Conservation (phyloP, 345 rosid genomes). For the Bruguiera sexangula region DNA sequence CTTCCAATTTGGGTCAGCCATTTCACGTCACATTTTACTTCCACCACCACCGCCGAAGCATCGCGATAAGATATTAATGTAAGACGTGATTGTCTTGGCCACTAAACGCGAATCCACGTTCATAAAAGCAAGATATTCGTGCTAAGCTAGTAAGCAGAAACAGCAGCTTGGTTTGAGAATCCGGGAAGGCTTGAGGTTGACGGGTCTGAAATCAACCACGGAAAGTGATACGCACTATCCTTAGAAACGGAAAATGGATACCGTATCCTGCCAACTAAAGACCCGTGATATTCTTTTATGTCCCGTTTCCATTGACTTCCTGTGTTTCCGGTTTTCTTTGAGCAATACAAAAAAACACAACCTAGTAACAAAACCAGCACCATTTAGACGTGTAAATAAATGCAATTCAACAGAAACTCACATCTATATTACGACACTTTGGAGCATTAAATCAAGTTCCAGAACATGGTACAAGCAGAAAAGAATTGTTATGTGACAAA, state of each 20-base stretch:
- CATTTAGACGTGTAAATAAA: no score
- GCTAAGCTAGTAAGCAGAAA: background rate
- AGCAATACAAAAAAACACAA: no score
- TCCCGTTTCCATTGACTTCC: no score
- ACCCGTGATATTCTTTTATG: background rate
- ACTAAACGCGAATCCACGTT: background rate
- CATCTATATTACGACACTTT: background rate
- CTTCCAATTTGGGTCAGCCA: conserved; percentile 6
- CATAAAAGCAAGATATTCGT: conserved; percentile 8
- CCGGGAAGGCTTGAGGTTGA: conserved; percentile 20
- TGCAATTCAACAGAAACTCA: no score
- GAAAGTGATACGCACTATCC: conserved; percentile 7
- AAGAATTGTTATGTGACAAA: background rate
- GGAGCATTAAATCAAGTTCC: background rate
- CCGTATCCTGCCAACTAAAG: background rate
- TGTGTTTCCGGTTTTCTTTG: no score
- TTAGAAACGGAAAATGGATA: background rate
- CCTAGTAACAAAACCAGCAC: no score
- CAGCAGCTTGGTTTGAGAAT: conserved; percentile 8
- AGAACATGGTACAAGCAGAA: background rate
- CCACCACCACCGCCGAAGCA: background rate
- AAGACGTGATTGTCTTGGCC: background rate
- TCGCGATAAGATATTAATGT: background rate
- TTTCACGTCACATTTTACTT: background rate
- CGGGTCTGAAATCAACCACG: conserved; percentile 5